Conservation (phyloP, 495 filamentous ascomycete genomes). For the Tuber indicum region DNA sequence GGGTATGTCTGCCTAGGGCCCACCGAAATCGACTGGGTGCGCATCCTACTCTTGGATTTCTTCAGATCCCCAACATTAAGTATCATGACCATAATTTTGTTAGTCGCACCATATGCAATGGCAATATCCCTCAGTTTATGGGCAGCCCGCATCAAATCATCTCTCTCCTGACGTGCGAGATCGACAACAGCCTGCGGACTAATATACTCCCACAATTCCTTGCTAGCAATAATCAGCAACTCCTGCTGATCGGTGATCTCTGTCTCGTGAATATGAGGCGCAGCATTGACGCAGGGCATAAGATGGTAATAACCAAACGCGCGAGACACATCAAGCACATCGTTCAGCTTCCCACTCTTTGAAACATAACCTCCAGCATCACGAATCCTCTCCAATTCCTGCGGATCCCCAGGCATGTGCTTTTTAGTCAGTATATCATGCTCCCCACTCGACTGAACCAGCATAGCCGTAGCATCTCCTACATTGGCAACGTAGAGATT, state of each 20-base stretch:
- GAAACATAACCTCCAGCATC: conserved; percentile 94
- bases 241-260: conserved; percentile 85
- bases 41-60: conserved; percentile 63
- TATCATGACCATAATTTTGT: conserved; percentile 98
- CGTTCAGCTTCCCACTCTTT: conserved; percentile 86
- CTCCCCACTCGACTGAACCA: conserved; percentile 79
- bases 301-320: conserved; percentile 91
- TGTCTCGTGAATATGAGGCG: conserved; percentile 72
- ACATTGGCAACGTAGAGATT: conserved; percentile 93
- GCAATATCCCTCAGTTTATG: conserved; percentile 93
- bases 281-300: conserved; percentile 88
- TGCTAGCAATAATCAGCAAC: conserved; percentile 83
- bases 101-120: conserved; percentile 84
- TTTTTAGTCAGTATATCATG: conserved; percentile 75
- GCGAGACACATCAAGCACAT: conserved; percentile 79
- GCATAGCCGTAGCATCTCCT: conserved; percentile 87
- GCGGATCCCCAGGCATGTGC: conserved; percentile 80
- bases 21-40: conserved; percentile 42
- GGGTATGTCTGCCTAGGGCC: conserved; percentile 24
- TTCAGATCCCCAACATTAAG: conserved; percentile 85
- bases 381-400: conserved; percentile 80
- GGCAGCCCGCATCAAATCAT: conserved; percentile 90
- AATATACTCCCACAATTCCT: conserved; percentile 90
- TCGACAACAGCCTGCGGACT: conserved; percentile 85
- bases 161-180: conserved; percentile 71